These are phyloP conservation scores for Akanthomyces lecanii DNA, from an alignment of 2,329 filamentous ascomycete species.

Conservation along the genomic window DNA sequence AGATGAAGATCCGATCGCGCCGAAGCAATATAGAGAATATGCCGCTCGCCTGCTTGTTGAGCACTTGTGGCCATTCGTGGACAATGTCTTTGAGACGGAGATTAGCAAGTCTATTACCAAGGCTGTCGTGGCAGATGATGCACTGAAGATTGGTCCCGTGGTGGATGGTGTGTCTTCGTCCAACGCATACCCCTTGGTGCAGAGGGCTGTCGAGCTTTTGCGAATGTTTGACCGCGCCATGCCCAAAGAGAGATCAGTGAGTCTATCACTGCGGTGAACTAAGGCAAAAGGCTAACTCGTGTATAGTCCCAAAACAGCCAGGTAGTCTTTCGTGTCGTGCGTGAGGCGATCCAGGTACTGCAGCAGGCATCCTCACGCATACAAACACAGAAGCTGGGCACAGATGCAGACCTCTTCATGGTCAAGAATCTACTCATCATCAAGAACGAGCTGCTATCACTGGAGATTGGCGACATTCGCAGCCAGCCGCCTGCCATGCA, in stretches of 20 bases:
- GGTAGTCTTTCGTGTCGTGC: slow-evolving; percentile 68
- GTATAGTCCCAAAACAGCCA: slow-evolving; percentile 43
- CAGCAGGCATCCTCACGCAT: slow-evolving; percentile 71
- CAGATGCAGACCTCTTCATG: slow-evolving; percentile 85
- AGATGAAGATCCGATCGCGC: slow-evolving; percentile 47
- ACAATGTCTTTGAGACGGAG: slow-evolving; percentile 51
- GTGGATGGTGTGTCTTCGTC: slow-evolving; percentile 48
- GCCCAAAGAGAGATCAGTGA: slow-evolving; percentile 59
- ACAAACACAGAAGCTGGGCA: slow-evolving; percentile 52
- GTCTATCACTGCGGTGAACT: slow-evolving; percentile 23
- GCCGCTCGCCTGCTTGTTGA: slow-evolving; percentile 53
- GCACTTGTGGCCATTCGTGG: slow-evolving; percentile 54
- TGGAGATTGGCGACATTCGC: slow-evolving; percentile 77
- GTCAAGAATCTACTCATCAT: slow-evolving; percentile 91
- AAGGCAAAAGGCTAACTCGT: slow-evolving; percentile 17
- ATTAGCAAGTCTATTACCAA: slow-evolving; percentile 51
- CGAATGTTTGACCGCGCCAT: slow-evolving; percentile 61
- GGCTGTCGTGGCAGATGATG: slow-evolving; percentile 42
- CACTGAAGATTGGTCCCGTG: slow-evolving; percentile 48
- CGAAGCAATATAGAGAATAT: slow-evolving; percentile 51
- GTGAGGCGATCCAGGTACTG: slow-evolving; percentile 82
- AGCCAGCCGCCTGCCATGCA: slow-evolving; percentile 48
- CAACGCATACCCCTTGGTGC: slow-evolving; percentile 55
- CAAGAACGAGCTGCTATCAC: slow-evolving; percentile 92
- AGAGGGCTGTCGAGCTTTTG: slow-evolving; percentile 54